Conservation (phyloP, 805 yeast genomes). For the Sugiyamaella valdiviana region DNA sequence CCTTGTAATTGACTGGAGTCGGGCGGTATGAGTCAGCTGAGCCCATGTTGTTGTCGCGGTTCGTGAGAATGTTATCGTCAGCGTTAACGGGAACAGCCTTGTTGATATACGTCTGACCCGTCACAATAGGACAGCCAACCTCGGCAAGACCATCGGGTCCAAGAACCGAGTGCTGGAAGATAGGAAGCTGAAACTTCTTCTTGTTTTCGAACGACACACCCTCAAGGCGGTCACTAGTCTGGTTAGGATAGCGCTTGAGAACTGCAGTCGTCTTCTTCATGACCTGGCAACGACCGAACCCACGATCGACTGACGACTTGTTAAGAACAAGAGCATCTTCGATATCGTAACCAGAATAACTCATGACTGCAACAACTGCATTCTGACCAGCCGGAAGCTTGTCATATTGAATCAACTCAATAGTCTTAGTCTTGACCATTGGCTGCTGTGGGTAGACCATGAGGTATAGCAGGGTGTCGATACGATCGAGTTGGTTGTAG, state of each 20-base stretch:
- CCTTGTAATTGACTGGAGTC: constrained; percentile 85
- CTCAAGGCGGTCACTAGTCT: constrained; percentile 82
- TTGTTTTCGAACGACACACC: constrained; percentile 74
- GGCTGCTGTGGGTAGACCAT: constrained; percentile 99
- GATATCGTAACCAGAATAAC: constrained; percentile 97
- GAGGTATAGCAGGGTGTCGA: constrained; percentile 85
- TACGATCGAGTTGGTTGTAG: constrained; percentile 91
- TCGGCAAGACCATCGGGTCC: constrained; percentile 97
- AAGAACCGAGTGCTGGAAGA: constrained; percentile 76
- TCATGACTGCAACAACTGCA: constrained; percentile 98
- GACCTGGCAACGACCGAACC: constrained; percentile 96
- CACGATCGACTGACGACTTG: constrained; percentile 90
- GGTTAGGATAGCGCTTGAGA: constrained; percentile 87
- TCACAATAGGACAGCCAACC: constrained; percentile 83
- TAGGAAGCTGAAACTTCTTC: constrained; percentile 62
- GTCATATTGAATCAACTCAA: constrained; percentile 91
- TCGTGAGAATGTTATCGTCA: constrained; percentile 59
- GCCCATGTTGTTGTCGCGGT: constrained; percentile 3
- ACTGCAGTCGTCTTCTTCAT: constrained; percentile 85
- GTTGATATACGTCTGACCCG: constrained; percentile 91
- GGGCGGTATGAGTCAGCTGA: constrained; percentile 62
- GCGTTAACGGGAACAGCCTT: constrained; percentile 80
- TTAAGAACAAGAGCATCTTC: constrained; percentile 93
- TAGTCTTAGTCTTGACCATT: constrained; percentile 96
- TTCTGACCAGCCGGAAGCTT: constrained; percentile 98